Conservation (phyloP, 441 rosid genomes). For the Metrosideros polymorpha region DNA sequence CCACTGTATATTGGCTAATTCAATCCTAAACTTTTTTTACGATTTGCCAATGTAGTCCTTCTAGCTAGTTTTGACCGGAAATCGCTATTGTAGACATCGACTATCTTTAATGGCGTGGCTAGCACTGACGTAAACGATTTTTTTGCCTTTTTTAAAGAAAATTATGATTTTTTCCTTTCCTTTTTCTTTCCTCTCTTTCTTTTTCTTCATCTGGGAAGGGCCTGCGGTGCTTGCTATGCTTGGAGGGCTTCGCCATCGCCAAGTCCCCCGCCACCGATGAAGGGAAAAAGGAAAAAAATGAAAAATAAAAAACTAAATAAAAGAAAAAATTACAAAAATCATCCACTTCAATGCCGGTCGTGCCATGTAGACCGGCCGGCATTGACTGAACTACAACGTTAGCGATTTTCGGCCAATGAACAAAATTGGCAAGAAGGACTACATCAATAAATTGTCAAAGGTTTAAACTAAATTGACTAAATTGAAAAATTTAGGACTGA, state of each 20-base stretch:
- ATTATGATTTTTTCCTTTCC: not conserved
- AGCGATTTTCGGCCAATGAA: fast-evolving
- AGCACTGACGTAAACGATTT: fast-evolving
- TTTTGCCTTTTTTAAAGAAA: not conserved
- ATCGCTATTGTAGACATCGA: no score
- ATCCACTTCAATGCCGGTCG: fast-evolving
- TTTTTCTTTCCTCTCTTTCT: not conserved
- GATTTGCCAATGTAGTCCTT: fast-evolving
- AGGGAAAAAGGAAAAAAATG: not conserved
- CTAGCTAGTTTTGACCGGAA: not conserved
- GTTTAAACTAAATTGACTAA: fast-evolving
- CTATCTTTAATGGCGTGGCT: no score
- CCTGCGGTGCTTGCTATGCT: not conserved
- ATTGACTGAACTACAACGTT: fast-evolving
- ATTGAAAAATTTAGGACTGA: fast-evolving
- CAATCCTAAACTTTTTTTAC: fast-evolving
- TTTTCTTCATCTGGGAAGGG: not conserved
- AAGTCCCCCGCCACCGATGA: not conserved
- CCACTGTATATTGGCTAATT: fast-evolving
- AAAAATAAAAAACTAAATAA: not conserved
- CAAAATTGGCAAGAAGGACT: not conserved
- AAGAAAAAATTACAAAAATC: not conserved
- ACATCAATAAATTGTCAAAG: fast-evolving
- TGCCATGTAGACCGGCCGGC: fast-evolving
- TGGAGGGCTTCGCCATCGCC: not conserved